Evolutionary conservation across 2,329 filamentous ascomycete species (phyloP).

Genomic region (Sarocladium kiliense): DNA sequence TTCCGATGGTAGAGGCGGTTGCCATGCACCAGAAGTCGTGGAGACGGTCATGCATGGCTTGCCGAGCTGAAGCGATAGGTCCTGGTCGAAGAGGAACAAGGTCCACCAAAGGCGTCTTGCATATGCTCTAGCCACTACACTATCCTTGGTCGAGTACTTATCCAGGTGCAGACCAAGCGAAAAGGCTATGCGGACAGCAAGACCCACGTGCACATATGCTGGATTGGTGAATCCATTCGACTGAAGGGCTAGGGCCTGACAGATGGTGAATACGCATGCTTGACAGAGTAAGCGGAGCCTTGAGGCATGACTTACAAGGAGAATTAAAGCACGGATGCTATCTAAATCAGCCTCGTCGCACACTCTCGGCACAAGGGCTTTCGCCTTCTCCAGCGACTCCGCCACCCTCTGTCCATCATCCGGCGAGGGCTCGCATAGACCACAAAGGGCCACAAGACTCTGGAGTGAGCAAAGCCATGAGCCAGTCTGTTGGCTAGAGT

Average conservation of each 20-base stretch:
- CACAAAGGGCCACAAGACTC: background rate
- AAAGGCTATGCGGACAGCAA: background rate
- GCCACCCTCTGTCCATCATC: no score
- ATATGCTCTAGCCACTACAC: background rate
- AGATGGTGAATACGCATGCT: background rate
- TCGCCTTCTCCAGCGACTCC: background rate
- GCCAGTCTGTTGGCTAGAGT: background rate
- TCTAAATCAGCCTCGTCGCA: background rate
- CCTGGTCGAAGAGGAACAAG: background rate
- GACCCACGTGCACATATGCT: background rate
- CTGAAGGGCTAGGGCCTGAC: background rate
- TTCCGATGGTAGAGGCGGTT: background rate
- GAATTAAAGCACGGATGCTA: background rate
- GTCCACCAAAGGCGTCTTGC: background rate
- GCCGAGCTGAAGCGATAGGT: background rate
- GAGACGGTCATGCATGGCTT: background rate
- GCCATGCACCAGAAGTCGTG: background rate
- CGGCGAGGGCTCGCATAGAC: background rate
- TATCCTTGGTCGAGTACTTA: background rate
- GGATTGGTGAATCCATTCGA: background rate
- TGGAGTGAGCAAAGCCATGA: conserved; percentile 1
- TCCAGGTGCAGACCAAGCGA: background rate
- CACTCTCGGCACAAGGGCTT: background rate
- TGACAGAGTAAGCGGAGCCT: background rate
- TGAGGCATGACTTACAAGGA: background rate